A percentile compares a stretch with the other conserved stretches of the same genome.
These are phyloP conservation scores for Lepraria neglecta DNA, from an alignment of 495 filamentous ascomycete genomes.

Conservation along the genomic window DNA sequence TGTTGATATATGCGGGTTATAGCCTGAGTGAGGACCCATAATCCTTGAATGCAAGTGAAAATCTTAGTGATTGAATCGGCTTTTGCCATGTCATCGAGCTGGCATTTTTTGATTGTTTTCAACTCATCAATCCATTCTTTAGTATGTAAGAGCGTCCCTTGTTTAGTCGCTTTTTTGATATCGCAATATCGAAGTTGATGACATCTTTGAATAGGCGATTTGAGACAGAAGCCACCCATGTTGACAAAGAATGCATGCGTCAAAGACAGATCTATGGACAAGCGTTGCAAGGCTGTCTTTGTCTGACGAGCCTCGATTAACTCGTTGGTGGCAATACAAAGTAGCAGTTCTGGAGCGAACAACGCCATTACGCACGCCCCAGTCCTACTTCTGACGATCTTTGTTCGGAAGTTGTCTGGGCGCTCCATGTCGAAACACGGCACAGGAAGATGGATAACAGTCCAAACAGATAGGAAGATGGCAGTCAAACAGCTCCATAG, in stretches of 20 bases:
- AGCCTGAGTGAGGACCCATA: neutral
- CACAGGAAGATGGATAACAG: conserved; percentile 4
- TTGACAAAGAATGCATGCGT: neutral
- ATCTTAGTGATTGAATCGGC: neutral
- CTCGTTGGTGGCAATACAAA: neutral
- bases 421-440: conserved; percentile 6
- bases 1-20: neutral
- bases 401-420: conserved; percentile 3
- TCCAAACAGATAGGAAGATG: conserved; percentile 3
- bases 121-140: neutral
- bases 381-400: neutral
- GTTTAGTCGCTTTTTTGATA: neutral
- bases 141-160: neutral
- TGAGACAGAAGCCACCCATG: conserved; percentile 6
- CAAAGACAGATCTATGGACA: neutral
- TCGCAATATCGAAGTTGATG: neutral
- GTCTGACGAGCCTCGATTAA: neutral
- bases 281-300: neutral
- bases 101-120: neutral
- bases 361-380: neutral
- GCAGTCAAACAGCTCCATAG: neutral
- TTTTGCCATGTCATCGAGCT: neutral
- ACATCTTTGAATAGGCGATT: neutral
- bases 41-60: neutral
- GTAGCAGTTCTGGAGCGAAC: neutral